A percentile compares a stretch with the other conserved stretches of the same genome.
These are phyloP conservation scores for Niebla homalea DNA, from an alignment of 495 filamentous ascomycete genomes.

Conservation along the genomic window DNA sequence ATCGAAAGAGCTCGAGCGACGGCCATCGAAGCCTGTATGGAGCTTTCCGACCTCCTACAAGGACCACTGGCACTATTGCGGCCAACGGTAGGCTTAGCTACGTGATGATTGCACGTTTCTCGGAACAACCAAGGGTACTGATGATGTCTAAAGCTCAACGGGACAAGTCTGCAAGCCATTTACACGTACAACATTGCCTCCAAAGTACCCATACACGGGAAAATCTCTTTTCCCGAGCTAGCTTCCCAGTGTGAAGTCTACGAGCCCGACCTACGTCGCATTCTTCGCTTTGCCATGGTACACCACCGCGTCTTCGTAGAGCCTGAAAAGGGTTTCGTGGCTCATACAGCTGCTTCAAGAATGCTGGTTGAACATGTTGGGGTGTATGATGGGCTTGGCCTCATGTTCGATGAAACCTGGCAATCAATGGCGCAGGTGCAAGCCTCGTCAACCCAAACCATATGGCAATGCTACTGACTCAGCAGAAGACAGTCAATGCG, in stretches of 20 bases:
- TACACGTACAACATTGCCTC: conserved; percentile 23
- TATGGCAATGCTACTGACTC: not conserved
- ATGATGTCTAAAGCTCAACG: conserved; percentile 1
- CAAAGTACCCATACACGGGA: conserved; percentile 22
- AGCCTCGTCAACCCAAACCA: no score
- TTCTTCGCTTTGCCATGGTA: conserved; percentile 44
- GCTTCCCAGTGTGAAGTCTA: conserved; percentile 28
- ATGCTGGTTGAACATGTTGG: conserved; percentile 29
- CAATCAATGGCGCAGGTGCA: conserved; percentile 7
- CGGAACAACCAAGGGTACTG: not conserved
- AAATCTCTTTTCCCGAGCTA: conserved; percentile 31
- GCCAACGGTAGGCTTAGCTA: conserved; percentile 5
- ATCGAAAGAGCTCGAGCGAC: conserved; percentile 9
- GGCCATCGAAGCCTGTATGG: conserved; percentile 11
- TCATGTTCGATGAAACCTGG: conserved; percentile 18
- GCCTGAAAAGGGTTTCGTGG: conserved; percentile 32
- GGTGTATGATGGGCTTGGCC: conserved; percentile 35
- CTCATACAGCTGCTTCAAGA: conserved; percentile 37
- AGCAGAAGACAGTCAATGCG: conserved; percentile 6
- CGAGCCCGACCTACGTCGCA: conserved; percentile 32
- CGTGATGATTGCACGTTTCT: not conserved
- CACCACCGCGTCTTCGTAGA: conserved; percentile 40
- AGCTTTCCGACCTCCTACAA: conserved; percentile 14
- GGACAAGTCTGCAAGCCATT: conserved; percentile 20
- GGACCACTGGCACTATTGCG: conserved; percentile 10